These are phyloP conservation scores for Henckelia pumila DNA, from an alignment of 257 asterid species.

Conservation along the genomic window DNA sequence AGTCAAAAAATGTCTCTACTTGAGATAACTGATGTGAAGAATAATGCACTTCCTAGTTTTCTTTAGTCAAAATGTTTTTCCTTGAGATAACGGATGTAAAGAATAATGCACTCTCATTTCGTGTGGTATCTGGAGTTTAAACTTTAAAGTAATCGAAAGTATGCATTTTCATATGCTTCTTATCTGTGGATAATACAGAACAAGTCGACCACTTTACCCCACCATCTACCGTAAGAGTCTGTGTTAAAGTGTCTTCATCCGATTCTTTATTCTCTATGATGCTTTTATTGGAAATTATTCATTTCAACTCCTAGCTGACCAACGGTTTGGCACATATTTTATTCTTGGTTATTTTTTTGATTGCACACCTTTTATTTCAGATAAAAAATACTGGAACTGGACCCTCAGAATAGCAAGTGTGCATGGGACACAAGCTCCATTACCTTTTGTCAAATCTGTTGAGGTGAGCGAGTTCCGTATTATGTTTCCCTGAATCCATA, in stretches of 20 bases:
- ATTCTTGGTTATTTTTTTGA: slow-evolving; percentile 25
- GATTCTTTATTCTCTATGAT: not conserved
- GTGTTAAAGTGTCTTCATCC: not conserved
- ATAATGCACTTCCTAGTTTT: slow-evolving; percentile 3
- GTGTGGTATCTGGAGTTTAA: slow-evolving; percentile 1
- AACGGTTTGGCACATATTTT: slow-evolving; percentile 1
- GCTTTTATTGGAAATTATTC: slow-evolving; percentile 16
- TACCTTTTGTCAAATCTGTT: slow-evolving; percentile 74
- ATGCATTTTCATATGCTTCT: not conserved
- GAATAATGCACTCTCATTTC: slow-evolving; percentile 15
- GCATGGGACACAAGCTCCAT: slow-evolving; percentile 85
- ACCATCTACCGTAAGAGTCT: not conserved
- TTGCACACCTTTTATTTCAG: slow-evolving; percentile 40
- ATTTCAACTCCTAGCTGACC: slow-evolving; percentile 6
- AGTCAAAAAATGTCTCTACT: not conserved
- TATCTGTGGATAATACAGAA: not conserved
- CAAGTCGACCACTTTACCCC: not conserved
- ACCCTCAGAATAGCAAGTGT: slow-evolving; percentile 75
- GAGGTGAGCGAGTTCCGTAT: slow-evolving; percentile 47
- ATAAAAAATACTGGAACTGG: slow-evolving; percentile 84
- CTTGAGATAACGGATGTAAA: slow-evolving; percentile 1
- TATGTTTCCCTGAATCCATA: not conserved
- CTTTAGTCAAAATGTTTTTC: not conserved
- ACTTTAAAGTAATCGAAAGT: not conserved
- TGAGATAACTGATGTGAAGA: slow-evolving; percentile 2